Conservation (phyloP, 2,329 filamentous ascomycete genomes). For the Neonectria punicea region DNA sequence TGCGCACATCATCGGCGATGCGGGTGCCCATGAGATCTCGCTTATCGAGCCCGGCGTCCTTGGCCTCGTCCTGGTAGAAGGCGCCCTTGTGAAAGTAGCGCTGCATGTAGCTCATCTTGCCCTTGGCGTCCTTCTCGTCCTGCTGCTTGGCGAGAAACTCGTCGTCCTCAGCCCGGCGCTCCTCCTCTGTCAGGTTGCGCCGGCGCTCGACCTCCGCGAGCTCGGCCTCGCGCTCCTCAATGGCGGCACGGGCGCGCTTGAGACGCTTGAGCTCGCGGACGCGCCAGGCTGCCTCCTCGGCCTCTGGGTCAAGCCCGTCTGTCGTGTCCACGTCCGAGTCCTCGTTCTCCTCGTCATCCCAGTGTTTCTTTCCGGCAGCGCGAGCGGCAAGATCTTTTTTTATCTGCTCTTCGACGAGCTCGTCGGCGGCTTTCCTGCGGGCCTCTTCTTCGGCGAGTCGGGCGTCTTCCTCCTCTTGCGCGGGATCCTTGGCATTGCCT, state of each 20-base stretch:
- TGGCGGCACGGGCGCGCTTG: conserved; percentile 84
- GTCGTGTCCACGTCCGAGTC: conserved; percentile 86
- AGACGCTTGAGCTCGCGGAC: conserved; percentile 90
- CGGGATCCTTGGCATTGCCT: conserved; percentile 45
- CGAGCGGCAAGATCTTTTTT: conserved; percentile 81
- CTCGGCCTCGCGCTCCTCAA: conserved; percentile 86
- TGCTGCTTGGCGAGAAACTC: conserved; percentile 81
- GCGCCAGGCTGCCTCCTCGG: conserved; percentile 93
- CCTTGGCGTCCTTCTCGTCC: conserved; percentile 80
- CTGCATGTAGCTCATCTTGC: conserved; percentile 90
- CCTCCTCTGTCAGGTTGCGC: conserved; percentile 85
- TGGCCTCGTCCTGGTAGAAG: conserved; percentile 88
- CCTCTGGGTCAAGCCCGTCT: conserved; percentile 86
- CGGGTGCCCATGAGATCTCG: conserved; percentile 87
- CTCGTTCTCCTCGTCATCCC: conserved; percentile 81
- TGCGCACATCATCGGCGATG: conserved; percentile 84
- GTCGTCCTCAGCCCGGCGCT: conserved; percentile 86
- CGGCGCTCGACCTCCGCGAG: conserved; percentile 89
- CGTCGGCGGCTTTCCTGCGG: conserved; percentile 77
- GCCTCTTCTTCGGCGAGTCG: conserved; percentile 66
- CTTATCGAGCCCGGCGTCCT: conserved; percentile 78
- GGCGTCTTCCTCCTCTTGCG: conserved; percentile 49
- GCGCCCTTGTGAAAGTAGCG: conserved; percentile 97
- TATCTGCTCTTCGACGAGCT: conserved; percentile 88
- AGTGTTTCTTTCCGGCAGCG: conserved; percentile 81